A percentile compares a stretch with the other conserved stretches of the same genome.
Evolutionary conservation across 108 stramenopile species (phyloP).

Genomic region (Skeletonema marinoi): DNA sequence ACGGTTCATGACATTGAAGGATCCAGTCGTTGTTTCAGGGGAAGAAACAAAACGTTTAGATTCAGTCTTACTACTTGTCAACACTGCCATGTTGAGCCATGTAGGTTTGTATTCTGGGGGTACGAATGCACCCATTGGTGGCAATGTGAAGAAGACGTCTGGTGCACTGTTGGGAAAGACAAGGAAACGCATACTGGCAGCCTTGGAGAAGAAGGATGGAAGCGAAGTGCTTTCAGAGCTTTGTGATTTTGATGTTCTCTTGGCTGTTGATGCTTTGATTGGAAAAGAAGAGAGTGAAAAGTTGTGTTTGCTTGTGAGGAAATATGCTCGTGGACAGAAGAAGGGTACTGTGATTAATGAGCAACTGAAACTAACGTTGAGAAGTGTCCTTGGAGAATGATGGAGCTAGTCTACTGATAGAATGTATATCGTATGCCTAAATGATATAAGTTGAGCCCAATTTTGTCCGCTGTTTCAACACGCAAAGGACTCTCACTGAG

Average conservation of each 20-base stretch:
- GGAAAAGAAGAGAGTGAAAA: conserved; percentile 53
- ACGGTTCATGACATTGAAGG: conserved; percentile 52
- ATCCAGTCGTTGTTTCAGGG: conserved; percentile 71
- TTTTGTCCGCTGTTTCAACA: too few relatives aligned
- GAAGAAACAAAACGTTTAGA: conserved; percentile 77
- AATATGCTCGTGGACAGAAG: conserved; percentile 79
- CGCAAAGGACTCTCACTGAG: too few relatives aligned
- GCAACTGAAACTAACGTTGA: conserved; percentile 49
- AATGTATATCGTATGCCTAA: not conserved
- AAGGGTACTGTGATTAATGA: conserved; percentile 56
- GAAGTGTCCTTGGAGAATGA: conserved; percentile 39
- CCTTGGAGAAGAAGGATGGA: conserved; percentile 40
- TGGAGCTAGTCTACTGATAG: not conserved
- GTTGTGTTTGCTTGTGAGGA: conserved; percentile 65
- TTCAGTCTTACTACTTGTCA: conserved; percentile 82
- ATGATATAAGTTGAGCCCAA: too few relatives aligned
- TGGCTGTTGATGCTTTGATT: conserved; percentile 64
- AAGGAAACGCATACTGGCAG: conserved; percentile 67
- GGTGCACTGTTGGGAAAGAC: conserved; percentile 74
- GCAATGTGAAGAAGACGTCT: conserved; percentile 58
- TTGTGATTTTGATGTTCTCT: conserved; percentile 71
- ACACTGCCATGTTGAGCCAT: conserved; percentile 81
- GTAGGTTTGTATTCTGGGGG: conserved; percentile 59
- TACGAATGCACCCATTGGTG: conserved; percentile 15
- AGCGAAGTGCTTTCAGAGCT: conserved; percentile 49